Base-by-base conservation (phyloP, 1,284 basidiomycete genomes). In the Chondrostereum purpureum region DNA sequence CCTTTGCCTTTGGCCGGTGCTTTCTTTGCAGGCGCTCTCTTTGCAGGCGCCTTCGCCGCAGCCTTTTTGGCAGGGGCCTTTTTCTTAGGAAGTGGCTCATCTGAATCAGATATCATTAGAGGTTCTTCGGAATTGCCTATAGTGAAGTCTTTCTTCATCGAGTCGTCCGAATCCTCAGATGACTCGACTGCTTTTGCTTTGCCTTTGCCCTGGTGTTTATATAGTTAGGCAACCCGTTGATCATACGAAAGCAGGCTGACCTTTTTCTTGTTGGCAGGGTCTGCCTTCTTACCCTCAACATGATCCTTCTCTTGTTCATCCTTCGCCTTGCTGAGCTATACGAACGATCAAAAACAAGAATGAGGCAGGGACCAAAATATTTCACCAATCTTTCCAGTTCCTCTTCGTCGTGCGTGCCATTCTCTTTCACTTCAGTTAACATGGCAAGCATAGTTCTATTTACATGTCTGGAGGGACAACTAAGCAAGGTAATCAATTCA, bases 111-210 rank as follows among this genome's bases (percentile, higher is more conserved):
- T 61, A 39, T 77, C 77, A n/a, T 75, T 73, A 35, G 73, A 12
- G 73, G 77, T 1, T 66, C 70, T 11, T 59, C 57, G 12, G 47
- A 45, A 51, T 64, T 69, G 42, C 64, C 66, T 17, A 59, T 61
- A 47, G 80, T 77, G 38, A 79, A 54, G 27, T 83, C 78, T 75
- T 80, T 74, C 68, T 75, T 68, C 88, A 92, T 93, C 12, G 88
- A 92, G 58, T 93, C 90, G 19, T 77, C 76, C 1, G 86, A 88
- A 24, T 66, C 67, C 3, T 63, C 73, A 35, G 73, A 77, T 14
- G 71, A 73, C 10, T 71, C 70, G 3, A 65, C 65, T 16, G 64
- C 69, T 54, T 68, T 72, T 16, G 66, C 69, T 56, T 80, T 82
- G 17, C 65, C 74, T 61, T 86, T 73, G n/a, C 56, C 58, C 61